phyloP scores from a whole-genome alignment of 2,329 filamentous ascomycete species.

The Neopestalotiopsis sp. region DNA sequence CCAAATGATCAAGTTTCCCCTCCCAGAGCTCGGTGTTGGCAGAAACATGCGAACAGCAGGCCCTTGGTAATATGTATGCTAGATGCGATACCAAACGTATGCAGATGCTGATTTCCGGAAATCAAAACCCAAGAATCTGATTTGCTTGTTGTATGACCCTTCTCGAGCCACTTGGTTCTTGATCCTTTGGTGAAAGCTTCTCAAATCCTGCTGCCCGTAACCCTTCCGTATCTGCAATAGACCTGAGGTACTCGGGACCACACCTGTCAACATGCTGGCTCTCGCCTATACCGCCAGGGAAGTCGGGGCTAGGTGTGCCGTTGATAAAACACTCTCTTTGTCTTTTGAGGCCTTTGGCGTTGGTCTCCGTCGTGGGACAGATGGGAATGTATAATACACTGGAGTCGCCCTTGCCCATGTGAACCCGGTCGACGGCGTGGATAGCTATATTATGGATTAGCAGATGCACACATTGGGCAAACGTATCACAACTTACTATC shows the following conservation, averaged over 20 bases:
- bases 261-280: slow-evolving; percentile 54
- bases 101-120: slow-evolving; percentile 20
- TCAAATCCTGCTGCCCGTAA: slow-evolving; percentile 52
- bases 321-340: slow-evolving; percentile 74
- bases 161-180: slow-evolving; percentile 40
- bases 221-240: slow-evolving; percentile 38
- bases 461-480: neutral
- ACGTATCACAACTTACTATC: slow-evolving; percentile 55
- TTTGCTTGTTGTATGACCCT: slow-evolving; percentile 48
- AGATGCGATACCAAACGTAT: slow-evolving; percentile 19
- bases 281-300: slow-evolving; percentile 75
- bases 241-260: slow-evolving; percentile 42
- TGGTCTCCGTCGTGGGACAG: slow-evolving; percentile 78
- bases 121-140: slow-evolving; percentile 45
- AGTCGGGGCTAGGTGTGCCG: slow-evolving; percentile 73
- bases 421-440: slow-evolving; percentile 82
- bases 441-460: slow-evolving; percentile 49
- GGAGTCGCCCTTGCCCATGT: slow-evolving; percentile 73
- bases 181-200: slow-evolving; percentile 35
- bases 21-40: neutral
- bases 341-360: slow-evolving; percentile 71
- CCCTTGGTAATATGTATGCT: neutral
- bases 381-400: slow-evolving; percentile 90
- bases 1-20: neutral
- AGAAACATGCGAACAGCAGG: neutral